Base-by-base conservation (phyloP, 2,329 filamentous ascomycete genomes). In the Exophiala viscosa region DNA sequence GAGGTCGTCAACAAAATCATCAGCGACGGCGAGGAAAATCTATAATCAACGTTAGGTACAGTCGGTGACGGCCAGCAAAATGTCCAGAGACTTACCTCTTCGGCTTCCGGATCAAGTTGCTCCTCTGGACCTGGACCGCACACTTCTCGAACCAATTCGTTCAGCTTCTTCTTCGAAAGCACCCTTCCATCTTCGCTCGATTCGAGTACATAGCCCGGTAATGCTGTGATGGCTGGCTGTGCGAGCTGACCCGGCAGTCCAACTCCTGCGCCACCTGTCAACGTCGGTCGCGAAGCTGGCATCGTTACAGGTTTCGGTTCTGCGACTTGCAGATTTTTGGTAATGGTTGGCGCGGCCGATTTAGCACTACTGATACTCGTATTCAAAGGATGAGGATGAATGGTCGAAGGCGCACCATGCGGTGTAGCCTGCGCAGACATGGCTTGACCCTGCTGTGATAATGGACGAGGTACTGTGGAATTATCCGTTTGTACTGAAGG, bases 151-250 rank as follows among this genome's bases (percentile, higher is more conserved):
- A 97, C 91, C 34, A 99, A 79, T 68, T 96, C 92, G 66, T 99
- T 91, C 36, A 99, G 79, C 74, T 96, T 97, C 75, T 95, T 95
- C 81, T 96, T 96, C 74, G 87, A 95, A n/a, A 99, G 77, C 1
- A 99, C 87, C 39, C 91, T 86, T 64, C 96, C 90, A 20, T 90
- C 90, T 66, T 96, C 91, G 41, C 58, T 60, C 28, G 89, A 88
- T 67, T 97, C 92, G 53, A 96, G 84, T 51, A 89, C 88, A 69
- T 89, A 95, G 0, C 85, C 83, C 0, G 90, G 89, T 40, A 89
- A 83, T 66, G 90, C 91, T 50, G 85, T 76, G 55, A 97, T 81
- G 2, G 89, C 88, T 0, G 93, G 91, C 65, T 96, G 90, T 46
- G 86, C 85, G 80, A 96, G 88, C 45, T 93, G 85, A 48, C 90